Conservation (phyloP, 2,329 filamentous ascomycete genomes). For the Fusarium domesticum region DNA sequence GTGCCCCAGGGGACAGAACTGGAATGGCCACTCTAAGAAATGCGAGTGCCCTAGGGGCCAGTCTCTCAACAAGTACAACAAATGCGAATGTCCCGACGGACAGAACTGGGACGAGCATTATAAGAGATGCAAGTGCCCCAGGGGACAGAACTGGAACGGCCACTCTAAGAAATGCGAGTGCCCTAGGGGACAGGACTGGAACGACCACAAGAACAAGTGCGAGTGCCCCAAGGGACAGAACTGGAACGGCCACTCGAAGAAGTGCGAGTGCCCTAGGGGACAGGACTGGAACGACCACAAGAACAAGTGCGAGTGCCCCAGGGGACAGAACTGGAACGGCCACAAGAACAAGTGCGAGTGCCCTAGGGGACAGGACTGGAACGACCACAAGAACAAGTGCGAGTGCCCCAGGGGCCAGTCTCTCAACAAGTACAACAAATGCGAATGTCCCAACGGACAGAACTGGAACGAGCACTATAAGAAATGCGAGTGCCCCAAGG, state of each 20-base stretch:
- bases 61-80: slow-evolving; percentile 4
- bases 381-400: slow-evolving; percentile 4
- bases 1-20: slow-evolving; percentile 6
- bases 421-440: slow-evolving; percentile 9
- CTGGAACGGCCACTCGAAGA: background rate
- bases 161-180: slow-evolving; percentile 1
- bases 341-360: background rate
- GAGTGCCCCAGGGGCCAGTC: slow-evolving; percentile 6
- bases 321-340: background rate
- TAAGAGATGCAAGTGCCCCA: slow-evolving; percentile 14
- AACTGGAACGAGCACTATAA: slow-evolving; percentile 1
- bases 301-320: background rate
- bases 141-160: slow-evolving; percentile 7
- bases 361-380: background rate
- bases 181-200: background rate
- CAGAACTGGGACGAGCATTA: slow-evolving; percentile 5
- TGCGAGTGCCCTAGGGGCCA: slow-evolving; percentile 9
- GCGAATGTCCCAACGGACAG: slow-evolving; percentile 12
- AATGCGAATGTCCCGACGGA: slow-evolving; percentile 16
- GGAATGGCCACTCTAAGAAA: slow-evolving; percentile 1
- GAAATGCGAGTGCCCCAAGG: slow-evolving; percentile 12
- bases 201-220: background rate
- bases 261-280: background rate
- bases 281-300: background rate
- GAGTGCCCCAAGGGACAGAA: background rate